Conservation (phyloP, 1,284 basidiomycete genomes). For the Sutorius eximius region DNA sequence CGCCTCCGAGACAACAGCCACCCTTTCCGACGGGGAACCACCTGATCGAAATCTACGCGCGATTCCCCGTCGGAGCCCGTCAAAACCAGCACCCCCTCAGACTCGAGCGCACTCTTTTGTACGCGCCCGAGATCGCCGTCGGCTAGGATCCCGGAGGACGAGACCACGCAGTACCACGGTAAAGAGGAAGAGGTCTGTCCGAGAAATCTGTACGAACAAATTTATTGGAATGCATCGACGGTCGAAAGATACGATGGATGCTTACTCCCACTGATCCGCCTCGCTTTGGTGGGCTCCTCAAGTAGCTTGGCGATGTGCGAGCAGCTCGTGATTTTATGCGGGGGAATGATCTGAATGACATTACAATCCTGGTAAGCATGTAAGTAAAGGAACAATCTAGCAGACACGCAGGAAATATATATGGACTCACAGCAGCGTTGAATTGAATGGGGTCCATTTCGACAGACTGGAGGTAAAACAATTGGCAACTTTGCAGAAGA, state of each 20-base stretch:
- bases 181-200: too few relatives aligned
- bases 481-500: background rate
- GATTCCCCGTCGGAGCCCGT: constrained; percentile 21
- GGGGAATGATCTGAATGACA: constrained; percentile 22
- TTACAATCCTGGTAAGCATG: constrained; percentile 14
- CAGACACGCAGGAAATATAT: background rate
- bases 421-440: constrained; percentile 18
- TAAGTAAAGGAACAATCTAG: background rate
- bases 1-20: too few relatives aligned
- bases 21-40: too few relatives aligned
- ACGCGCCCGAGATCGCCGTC: constrained; percentile 6
- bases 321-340: constrained; percentile 20
- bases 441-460: constrained; percentile 21
- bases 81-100: constrained; percentile 18
- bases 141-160: constrained; percentile 23
- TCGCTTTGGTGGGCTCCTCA: constrained; percentile 14
- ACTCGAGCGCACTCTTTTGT: constrained; percentile 17
- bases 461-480: background rate
- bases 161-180: constrained; percentile 28
- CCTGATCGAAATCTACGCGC: constrained; percentile 12
- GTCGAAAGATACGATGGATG: background rate
- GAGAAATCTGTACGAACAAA: constrained; percentile 10
- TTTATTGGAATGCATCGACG: background rate
- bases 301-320: constrained; percentile 25
- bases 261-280: constrained; percentile 25